Conservation (phyloP, 306 rosid genomes). For the Lathyrus oleraceus region DNA sequence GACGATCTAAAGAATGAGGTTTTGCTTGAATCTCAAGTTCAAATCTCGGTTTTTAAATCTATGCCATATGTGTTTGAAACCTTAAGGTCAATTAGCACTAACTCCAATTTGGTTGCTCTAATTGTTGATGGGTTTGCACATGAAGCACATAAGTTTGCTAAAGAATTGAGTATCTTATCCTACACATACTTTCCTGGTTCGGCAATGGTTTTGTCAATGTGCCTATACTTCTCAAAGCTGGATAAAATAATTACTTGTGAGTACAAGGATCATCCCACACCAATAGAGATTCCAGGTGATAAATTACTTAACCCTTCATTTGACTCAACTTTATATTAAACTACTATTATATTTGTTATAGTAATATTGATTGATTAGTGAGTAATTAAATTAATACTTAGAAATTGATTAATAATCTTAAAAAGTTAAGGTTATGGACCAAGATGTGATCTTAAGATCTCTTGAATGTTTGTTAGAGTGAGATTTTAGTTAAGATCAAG, state of each 20-base stretch:
- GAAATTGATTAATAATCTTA: no score
- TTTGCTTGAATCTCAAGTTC: conserved; percentile 21
- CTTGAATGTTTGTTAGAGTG: no score
- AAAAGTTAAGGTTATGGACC: no score
- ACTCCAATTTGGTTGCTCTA: conserved; percentile 11
- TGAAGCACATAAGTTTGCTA: conserved; percentile 37
- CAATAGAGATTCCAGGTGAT: conserved; percentile 34
- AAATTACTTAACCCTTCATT: not conserved
- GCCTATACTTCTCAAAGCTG: conserved; percentile 22
- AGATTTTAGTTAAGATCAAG: no score
- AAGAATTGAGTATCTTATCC: conserved; percentile 32
- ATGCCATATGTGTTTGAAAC: conserved; percentile 28
- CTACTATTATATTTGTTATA: no score
- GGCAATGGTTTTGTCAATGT: conserved; percentile 32
- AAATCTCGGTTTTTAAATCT: conserved; percentile 19
- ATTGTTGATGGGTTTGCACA: conserved; percentile 34
- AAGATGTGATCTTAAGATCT: no score
- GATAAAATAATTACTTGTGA: conserved; percentile 39
- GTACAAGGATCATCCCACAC: conserved; percentile 31
- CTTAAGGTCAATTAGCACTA: conserved; percentile 1
- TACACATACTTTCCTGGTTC: conserved; percentile 46
- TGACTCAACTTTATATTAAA: no score
- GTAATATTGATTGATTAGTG: no score
- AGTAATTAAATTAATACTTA: no score
- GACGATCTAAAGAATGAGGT: not conserved